phyloP scores from a whole-genome alignment of 305 asterid genomes.

The Lippia alba region DNA sequence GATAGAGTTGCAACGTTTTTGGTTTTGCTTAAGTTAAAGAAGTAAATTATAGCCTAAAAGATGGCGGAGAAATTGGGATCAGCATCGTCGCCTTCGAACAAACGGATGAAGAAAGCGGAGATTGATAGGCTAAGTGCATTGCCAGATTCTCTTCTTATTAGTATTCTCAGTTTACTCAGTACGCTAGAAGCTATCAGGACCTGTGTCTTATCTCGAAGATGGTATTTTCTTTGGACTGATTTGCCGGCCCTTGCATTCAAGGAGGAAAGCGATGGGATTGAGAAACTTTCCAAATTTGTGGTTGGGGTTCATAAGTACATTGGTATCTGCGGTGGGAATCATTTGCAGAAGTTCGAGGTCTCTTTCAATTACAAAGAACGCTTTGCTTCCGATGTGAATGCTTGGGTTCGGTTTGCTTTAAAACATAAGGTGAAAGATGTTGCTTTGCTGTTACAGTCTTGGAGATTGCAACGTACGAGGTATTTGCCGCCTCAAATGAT shows the following conservation, averaged over 20 bases:
- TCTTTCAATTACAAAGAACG: not conserved
- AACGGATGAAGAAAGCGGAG: not conserved
- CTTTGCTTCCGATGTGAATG: not conserved
- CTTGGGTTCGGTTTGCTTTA: not conserved
- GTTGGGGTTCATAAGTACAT: not conserved
- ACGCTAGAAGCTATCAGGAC: conserved; percentile 14
- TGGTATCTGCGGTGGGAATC: not conserved
- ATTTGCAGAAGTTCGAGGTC: not conserved
- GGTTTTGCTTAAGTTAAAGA: not conserved
- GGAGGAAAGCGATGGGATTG: too few relatives aligned
- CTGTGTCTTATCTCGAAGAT: conserved; percentile 24
- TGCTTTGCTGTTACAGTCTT: too few relatives aligned
- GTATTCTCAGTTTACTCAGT: conserved; percentile 1
- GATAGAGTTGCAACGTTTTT: too few relatives aligned
- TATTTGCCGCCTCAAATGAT: not conserved
- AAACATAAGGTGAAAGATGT: not conserved
- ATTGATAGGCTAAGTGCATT: conserved; percentile 10
- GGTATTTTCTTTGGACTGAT: conserved; percentile 29
- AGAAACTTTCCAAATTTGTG: not conserved
- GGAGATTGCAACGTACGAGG: too few relatives aligned
- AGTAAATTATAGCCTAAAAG: not conserved
- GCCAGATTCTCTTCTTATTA: conserved; percentile 22
- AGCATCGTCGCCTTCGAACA: not conserved
- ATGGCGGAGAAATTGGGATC: not conserved
- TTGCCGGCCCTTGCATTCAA: conserved; percentile 1